phyloP scores from a whole-genome alignment of 2,329 filamentous ascomycete genomes.

The Zymoseptoria tritici region DNA sequence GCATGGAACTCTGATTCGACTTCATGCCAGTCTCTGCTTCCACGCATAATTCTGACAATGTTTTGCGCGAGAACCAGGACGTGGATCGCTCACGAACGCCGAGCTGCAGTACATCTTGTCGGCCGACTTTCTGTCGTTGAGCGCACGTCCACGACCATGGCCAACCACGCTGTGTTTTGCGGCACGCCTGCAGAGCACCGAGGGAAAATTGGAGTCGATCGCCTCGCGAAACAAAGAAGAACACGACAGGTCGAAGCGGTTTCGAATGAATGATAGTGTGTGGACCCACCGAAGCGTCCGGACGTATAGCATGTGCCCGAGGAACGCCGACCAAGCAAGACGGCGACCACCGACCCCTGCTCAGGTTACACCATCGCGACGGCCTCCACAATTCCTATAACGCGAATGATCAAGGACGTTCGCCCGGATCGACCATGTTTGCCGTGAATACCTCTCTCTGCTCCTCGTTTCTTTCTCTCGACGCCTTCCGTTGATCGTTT shows the following conservation, averaged over 20 bases:
- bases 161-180: background rate
- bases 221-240: background rate
- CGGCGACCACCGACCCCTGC: background rate
- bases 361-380: background rate
- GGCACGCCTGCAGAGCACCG: background rate
- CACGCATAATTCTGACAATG: too few species aligned
- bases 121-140: background rate
- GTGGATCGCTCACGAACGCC: too few species aligned
- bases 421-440: background rate
- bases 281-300: background rate
- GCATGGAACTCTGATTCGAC: too few species aligned
- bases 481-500: background rate
- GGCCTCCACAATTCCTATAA: background rate
- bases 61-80: too few species aligned
- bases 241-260: background rate
- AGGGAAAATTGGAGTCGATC: background rate
- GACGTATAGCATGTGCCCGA: background rate
- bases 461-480: background rate
- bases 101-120: background rate
- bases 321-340: background rate
- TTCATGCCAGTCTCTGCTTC: too few species aligned
- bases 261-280: background rate
- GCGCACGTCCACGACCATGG: background rate
- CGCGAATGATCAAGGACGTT: background rate
- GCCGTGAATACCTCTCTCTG: background rate